These are phyloP conservation scores for Akanthomyces uredinophilus DNA, from an alignment of 2,329 filamentous ascomycete genomes.

Conservation along the genomic window DNA sequence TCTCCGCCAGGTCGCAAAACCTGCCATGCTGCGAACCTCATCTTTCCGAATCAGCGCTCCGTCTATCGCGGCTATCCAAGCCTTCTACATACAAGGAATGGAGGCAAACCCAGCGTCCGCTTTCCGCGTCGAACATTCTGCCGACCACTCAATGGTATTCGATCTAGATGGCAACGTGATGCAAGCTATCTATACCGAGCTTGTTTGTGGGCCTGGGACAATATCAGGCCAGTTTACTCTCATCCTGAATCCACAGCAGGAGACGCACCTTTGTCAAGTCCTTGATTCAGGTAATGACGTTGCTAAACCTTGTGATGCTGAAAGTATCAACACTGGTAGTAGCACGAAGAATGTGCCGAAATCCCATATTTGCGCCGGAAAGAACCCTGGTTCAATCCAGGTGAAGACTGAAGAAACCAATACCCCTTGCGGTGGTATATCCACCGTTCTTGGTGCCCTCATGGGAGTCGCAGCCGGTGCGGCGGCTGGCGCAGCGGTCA, in stretches of 20 bases:
- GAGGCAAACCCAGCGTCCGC: constrained; percentile 50
- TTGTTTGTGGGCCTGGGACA: constrained; percentile 26
- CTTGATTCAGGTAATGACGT: neutral
- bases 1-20: constrained; percentile 37
- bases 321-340: neutral
- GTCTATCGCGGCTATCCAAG: constrained; percentile 59
- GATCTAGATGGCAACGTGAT: constrained; percentile 83
- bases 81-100: constrained; percentile 66
- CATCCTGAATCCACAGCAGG: neutral
- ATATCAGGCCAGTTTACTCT: constrained; percentile 2
- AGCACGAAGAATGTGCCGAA: neutral
- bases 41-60: constrained; percentile 64
- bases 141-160: constrained; percentile 50
- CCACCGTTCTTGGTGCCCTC: constrained; percentile 67
- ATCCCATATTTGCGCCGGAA: neutral
- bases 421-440: neutral
- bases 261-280: neutral
- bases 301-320: neutral
- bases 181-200: constrained; percentile 56
- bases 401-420: neutral
- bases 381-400: neutral
- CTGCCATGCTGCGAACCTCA: constrained; percentile 37
- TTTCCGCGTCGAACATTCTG: constrained; percentile 22
- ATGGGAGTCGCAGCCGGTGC: constrained; percentile 52
- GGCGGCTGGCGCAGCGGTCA: constrained; percentile 57